phyloP scores from a whole-genome alignment of 2,329 filamentous ascomycete genomes.

The Talaromyces sp. region DNA sequence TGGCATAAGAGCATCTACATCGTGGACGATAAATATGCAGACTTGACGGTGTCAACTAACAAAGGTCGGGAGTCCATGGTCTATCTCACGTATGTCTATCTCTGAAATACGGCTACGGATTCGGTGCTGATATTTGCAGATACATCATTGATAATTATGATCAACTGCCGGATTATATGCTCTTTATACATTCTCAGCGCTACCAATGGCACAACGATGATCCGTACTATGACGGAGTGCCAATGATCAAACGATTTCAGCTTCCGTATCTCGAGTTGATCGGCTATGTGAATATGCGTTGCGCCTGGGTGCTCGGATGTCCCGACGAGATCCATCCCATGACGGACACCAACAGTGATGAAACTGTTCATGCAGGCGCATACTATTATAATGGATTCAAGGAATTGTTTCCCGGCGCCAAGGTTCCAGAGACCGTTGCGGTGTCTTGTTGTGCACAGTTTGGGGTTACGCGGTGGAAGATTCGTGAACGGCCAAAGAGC shows the following conservation, averaged over 20 bases:
- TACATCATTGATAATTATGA: conserved; percentile 46
- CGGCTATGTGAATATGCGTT: conserved; percentile 56
- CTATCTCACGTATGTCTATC: conserved; percentile 39
- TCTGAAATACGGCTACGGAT: not conserved
- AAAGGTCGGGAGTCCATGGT: conserved; percentile 46
- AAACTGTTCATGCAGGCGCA: conserved; percentile 46
- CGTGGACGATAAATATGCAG: conserved; percentile 49
- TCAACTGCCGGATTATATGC: conserved; percentile 38
- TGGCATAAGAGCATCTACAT: conserved; percentile 57
- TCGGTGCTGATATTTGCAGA: conserved; percentile 22
- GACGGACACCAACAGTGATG: conserved; percentile 40
- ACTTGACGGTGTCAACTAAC: conserved; percentile 48
- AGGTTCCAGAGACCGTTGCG: conserved; percentile 46
- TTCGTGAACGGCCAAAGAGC: conserved; percentile 43
- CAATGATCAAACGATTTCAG: conserved; percentile 49
- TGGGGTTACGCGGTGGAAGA: conserved; percentile 48
- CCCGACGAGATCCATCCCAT: conserved; percentile 51
- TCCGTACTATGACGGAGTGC: conserved; percentile 50
- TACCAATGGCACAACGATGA: conserved; percentile 52
- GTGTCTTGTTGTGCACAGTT: conserved; percentile 57
- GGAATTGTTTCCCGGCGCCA: conserved; percentile 45
- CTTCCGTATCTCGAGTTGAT: conserved; percentile 47
- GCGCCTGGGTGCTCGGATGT: conserved; percentile 52
- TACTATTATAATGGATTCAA: conserved; percentile 50
- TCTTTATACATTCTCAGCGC: conserved; percentile 41